Evolutionary conservation across 2,329 filamentous ascomycete genomes (phyloP), one percentile per base, ranked within the genome.

Genomic region (Penicillium sp.): DNA sequence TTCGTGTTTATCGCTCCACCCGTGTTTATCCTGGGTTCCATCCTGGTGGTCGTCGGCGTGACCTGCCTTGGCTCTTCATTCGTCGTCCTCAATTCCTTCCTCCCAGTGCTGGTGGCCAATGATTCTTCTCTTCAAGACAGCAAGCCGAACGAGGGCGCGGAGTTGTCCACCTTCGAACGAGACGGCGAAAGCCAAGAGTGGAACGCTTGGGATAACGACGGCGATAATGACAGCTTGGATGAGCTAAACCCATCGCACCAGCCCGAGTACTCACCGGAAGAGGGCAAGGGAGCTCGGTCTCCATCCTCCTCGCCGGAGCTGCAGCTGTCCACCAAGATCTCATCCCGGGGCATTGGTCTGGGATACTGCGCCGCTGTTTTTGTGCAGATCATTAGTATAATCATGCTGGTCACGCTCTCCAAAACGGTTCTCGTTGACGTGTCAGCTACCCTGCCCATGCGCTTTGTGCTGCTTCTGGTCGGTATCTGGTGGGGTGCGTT

Each of bases 11-110:
- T 96, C 54, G 83, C 83, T 21, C 88, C 90, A n/a, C 80, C 84
- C 22, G 80, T 89, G 1, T 96, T 94, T 67, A 67, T 94, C 2
- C 73, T 96, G 14, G 92, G 89, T 32, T 88, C 90, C 2, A 59
- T 96, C 2, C 80, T 95, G 54, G 92, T 92, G 16, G 89, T 96
- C 56, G 78, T 96, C 40, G 90, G 91, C 16, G 96, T 96, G 67
- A 92, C 90, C 1, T 92, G 90, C 40, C 92, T 96, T 60, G 92
- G 92, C 5, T 91, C 91, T 4, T 95, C 91, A 0, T 96, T 96
- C 68, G 92, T 97, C 3, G 81, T 97, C 5, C 78, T 97, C 24
- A 97, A 97, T 74, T 95, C 92, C 0, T 97, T 96, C 64, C 80
- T 97, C 24, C 92, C 92, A 0, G 80, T 97, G 3, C 81, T 97